Conservation (phyloP, 208 protist species). For the Leishmania turanica region DNA sequence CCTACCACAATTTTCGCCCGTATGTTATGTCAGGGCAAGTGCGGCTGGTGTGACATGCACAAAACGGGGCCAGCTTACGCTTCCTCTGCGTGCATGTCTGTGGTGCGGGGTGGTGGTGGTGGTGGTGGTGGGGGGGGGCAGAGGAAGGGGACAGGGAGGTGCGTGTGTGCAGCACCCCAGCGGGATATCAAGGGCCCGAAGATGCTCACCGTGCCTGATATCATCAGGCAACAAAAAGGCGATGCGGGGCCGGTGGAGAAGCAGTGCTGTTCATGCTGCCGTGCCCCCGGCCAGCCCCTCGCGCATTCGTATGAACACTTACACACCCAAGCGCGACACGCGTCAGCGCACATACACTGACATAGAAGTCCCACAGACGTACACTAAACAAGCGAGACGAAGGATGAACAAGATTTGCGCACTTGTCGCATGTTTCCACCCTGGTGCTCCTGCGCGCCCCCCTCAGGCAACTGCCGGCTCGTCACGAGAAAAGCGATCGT, state of each 20-base stretch:
- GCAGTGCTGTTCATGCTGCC: not conserved
- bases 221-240: no score
- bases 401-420: not conserved
- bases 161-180: not conserved
- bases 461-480: not conserved
- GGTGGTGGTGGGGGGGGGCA: no score
- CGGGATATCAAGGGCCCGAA: not conserved
- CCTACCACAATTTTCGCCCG: slow-evolving; percentile 69
- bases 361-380: not conserved
- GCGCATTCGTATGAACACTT: not conserved
- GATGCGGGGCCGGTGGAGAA: not conserved
- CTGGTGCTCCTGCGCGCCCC: not conserved
- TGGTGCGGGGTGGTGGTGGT: no score
- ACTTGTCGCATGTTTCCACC: not conserved
- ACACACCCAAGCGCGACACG: not conserved
- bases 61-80: no score
- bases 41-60: slow-evolving; percentile 47
- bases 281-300: not conserved
- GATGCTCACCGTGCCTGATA: not conserved
- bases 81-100: not conserved
- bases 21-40: slow-evolving; percentile 76
- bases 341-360: not conserved
- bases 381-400: not conserved
- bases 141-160: not conserved
- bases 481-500: no score